Conservation (phyloP, 352 stramenopile genomes). For the Globisporangium takayamanum region DNA sequence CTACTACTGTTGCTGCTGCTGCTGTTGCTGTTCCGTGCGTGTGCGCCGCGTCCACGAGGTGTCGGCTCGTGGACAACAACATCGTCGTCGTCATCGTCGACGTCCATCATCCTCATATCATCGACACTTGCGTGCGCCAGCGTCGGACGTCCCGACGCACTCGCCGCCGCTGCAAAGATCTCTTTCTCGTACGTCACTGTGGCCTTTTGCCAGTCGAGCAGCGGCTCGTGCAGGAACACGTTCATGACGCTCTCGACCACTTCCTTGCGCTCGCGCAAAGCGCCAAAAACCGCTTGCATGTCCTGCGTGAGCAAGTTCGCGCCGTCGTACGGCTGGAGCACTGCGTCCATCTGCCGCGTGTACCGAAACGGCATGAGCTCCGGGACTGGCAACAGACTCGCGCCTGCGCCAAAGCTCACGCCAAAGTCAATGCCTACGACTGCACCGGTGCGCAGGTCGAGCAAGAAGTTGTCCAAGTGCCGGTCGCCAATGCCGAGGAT, state of each 20-base stretch:
- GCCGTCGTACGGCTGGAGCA: constrained; percentile 67
- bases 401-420: constrained; percentile 85
- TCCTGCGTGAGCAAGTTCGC: constrained; percentile 62
- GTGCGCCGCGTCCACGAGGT: too few species aligned
- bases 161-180: constrained; percentile 31
- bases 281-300: constrained; percentile 82
- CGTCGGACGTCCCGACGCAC: constrained; percentile 12
- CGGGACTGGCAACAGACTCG: constrained; percentile 77
- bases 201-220: constrained; percentile 87
- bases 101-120: too few species aligned
- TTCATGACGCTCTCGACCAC: constrained; percentile 88
- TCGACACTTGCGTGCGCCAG: constrained; percentile 8
- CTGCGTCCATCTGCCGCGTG: constrained; percentile 70
- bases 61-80: too few species aligned
- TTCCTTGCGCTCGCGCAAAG: constrained; percentile 74
- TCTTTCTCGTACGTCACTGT: constrained; percentile 54
- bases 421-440: constrained; percentile 91
- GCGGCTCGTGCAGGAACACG: constrained; percentile 87
- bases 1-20: neutral
- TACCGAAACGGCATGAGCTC: constrained; percentile 90
- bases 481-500: constrained; percentile 88
- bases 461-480: constrained; percentile 89
- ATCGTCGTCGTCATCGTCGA: too few species aligned
- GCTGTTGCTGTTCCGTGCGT: neutral
- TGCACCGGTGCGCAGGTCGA: constrained; percentile 61